A percentile compares a stretch with the other conserved stretches of the same genome.
These are phyloP conservation scores for Cladobotryum protrusum DNA, from an alignment of 2,329 filamentous ascomycete genomes.

Conservation along the genomic window DNA sequence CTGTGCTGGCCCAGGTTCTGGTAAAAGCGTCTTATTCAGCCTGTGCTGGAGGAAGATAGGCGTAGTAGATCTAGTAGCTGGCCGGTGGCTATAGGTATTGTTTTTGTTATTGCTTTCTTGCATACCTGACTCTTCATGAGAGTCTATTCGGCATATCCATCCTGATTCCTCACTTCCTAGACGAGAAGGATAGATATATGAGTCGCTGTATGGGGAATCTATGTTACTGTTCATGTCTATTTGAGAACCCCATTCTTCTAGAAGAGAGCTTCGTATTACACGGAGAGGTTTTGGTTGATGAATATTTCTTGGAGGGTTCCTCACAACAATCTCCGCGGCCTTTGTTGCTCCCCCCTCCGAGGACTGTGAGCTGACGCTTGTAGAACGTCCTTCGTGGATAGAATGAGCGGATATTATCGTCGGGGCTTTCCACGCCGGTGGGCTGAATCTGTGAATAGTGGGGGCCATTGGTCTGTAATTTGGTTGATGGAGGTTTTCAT, in stretches of 20 bases:
- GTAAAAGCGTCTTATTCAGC: too few species aligned
- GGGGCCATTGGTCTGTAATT: too few species aligned
- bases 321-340: neutral
- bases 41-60: too few species aligned
- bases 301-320: slow-evolving; percentile 2
- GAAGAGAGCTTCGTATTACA: slow-evolving; percentile 2
- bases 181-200: neutral
- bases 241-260: slow-evolving; percentile 4
- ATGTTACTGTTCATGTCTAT: slow-evolving; percentile 1
- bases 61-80: neutral
- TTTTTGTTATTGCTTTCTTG: neutral
- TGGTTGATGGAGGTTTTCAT: too few species aligned
- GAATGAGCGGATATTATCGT: neutral
- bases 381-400: neutral
- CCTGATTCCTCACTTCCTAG: neutral
- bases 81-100: neutral
- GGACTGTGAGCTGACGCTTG: too few species aligned
- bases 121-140: neutral
- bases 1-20: too few species aligned
- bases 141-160: neutral
- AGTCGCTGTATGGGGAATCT: slow-evolving; percentile 2
- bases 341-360: neutral
- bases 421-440: too few species aligned
- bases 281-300: slow-evolving; percentile 22
- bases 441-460: too few species aligned